These are phyloP conservation scores for Ganoderma multipileum DNA, from an alignment of 1,284 basidiomycete species.

Conservation along the genomic window DNA sequence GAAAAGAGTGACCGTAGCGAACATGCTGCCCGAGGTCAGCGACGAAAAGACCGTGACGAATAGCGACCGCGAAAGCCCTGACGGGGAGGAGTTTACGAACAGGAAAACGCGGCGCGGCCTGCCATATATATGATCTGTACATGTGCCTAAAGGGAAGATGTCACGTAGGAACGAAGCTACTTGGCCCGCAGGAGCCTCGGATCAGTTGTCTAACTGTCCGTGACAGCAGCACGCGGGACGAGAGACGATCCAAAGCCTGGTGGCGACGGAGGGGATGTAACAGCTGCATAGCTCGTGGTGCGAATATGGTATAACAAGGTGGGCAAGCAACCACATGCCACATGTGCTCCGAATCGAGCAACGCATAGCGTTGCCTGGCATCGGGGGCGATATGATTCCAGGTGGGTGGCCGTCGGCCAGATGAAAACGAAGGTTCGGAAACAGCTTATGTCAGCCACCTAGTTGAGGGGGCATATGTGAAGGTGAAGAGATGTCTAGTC, in stretches of 20 bases:
- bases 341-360: neutral
- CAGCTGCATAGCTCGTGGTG: neutral
- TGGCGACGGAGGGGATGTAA: neutral
- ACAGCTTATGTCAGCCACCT: no score
- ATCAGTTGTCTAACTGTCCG: neutral
- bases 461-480: no score
- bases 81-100: neutral
- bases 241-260: neutral
- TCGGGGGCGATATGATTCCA: no score
- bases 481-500: no score
- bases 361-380: no score
- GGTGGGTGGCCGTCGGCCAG: no score
- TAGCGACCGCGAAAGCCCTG: neutral
- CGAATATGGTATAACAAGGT: neutral
- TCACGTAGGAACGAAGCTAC: neutral
- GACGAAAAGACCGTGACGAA: neutral
- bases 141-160: neutral
- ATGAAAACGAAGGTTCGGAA: no score
- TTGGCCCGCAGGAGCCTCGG: neutral
- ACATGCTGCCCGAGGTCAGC: neutral
- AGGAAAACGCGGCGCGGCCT: neutral
- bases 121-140: neutral
- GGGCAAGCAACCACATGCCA: neutral
- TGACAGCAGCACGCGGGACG: neutral
- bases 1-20: neutral